Evolutionary conservation across 2,329 filamentous ascomycete species (phyloP).

Genomic region (Fusarium gaditjirri): DNA sequence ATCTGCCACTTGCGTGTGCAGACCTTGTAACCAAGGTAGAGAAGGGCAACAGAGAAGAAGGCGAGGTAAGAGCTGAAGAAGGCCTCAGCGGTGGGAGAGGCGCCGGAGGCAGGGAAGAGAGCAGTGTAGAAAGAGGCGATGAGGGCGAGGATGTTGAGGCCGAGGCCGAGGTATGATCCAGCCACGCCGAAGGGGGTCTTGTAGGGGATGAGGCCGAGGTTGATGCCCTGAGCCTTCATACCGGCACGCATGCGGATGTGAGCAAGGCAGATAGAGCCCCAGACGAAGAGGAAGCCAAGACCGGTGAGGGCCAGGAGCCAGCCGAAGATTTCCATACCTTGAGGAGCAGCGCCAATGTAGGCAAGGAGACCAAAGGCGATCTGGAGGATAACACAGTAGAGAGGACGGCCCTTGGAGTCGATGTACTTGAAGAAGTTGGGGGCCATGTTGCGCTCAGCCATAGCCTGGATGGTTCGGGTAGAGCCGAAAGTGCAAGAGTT

Average conservation of each 20-base stretch:
- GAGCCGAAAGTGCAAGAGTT: conserved; percentile 94
- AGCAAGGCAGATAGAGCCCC: conserved; percentile 84
- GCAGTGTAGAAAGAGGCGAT: conserved; percentile 85
- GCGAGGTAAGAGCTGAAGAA: conserved; percentile 82
- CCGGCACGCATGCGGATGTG: conserved; percentile 91
- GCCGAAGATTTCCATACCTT: conserved; percentile 73
- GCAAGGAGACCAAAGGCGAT: conserved; percentile 77
- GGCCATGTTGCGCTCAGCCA: conserved; percentile 88
- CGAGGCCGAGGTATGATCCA: conserved; percentile 85
- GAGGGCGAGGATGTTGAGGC: conserved; percentile 81
- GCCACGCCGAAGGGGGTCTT: conserved; percentile 78
- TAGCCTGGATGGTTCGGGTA: conserved; percentile 87
- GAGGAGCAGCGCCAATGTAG: conserved; percentile 75
- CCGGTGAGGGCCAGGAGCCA: conserved; percentile 84
- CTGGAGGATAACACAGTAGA: conserved; percentile 76
- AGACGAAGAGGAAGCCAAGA: conserved; percentile 82
- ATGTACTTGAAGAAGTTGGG: conserved; percentile 82
- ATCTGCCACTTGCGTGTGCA: conserved; percentile 68
- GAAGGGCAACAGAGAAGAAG: conserved; percentile 72
- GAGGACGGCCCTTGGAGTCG: conserved; percentile 82
- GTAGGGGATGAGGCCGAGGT: conserved; percentile 82
- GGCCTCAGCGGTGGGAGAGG: conserved; percentile 73
- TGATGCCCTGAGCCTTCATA: conserved; percentile 75
- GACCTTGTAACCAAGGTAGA: conserved; percentile 81
- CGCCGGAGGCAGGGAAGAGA: conserved; percentile 57